phyloP scores from a whole-genome alignment of 2,329 filamentous ascomycete genomes.

The Onygenales sp. region DNA sequence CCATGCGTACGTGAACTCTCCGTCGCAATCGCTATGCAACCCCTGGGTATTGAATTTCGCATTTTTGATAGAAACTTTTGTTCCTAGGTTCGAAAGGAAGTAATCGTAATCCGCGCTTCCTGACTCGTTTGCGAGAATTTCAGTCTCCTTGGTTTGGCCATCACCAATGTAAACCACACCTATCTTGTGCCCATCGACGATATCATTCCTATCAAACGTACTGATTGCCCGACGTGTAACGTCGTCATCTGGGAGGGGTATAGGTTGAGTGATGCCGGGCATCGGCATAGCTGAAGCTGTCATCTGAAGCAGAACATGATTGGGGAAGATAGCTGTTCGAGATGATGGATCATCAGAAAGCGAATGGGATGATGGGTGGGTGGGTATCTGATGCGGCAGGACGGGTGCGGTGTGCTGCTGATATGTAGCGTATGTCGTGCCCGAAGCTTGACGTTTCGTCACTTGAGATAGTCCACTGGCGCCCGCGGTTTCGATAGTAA shows the following conservation, averaged over 20 bases:
- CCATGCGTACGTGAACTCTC: constrained; percentile 86
- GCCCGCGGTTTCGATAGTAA: constrained; percentile 41
- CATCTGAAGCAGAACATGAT: constrained; percentile 37
- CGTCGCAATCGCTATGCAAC: constrained; percentile 73
- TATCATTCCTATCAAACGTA: constrained; percentile 76
- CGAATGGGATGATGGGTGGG: constrained; percentile 29
- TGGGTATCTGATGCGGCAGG: constrained; percentile 35
- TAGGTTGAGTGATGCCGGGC: constrained; percentile 51
- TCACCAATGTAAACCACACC: constrained; percentile 90
- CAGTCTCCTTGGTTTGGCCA: constrained; percentile 69
- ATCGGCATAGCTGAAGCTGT: constrained; percentile 35
- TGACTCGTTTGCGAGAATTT: constrained; percentile 77
- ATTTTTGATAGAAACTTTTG: constrained; percentile 67
- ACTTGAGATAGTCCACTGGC: constrained; percentile 40
- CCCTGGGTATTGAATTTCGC: constrained; percentile 90
- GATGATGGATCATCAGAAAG: constrained; percentile 25
- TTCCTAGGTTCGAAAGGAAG: constrained; percentile 75
- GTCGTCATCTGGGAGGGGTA: constrained; percentile 66
- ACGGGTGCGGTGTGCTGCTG: constrained; percentile 37
- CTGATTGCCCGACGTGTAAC: constrained; percentile 64
- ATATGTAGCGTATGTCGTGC: constrained; percentile 40
- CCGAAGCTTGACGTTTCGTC: constrained; percentile 42
- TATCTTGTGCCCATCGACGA: constrained; percentile 90
- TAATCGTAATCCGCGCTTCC: constrained; percentile 82
- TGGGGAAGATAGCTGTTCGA: constrained; percentile 35